Percentiles rank a stretch among this genome's conserved stretches.
Conservation (phyloP, 768 basidiomycete species). For the Galerina sulciceps region DNA sequence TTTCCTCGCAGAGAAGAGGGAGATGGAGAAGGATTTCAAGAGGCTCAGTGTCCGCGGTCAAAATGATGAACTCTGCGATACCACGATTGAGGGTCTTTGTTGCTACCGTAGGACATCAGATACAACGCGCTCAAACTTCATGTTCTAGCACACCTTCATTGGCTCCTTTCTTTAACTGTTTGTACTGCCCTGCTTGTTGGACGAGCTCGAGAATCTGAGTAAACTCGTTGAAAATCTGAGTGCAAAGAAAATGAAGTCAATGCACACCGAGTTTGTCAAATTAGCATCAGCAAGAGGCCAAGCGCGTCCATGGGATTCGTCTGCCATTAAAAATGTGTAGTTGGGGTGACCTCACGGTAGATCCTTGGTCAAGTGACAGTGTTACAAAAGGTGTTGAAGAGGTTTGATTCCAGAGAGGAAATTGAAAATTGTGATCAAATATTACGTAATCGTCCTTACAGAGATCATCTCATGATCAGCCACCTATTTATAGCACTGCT, state of each 20-base stretch:
- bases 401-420: neutral
- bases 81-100: slow-evolving; percentile 99
- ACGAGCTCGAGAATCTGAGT: slow-evolving; percentile 91
- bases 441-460: slow-evolving; percentile 15
- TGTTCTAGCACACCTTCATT: slow-evolving; percentile 77
- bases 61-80: slow-evolving; percentile 95
- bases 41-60: slow-evolving; percentile 97
- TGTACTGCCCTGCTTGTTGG: slow-evolving; percentile 95
- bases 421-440: slow-evolving; percentile 7
- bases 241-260: neutral
- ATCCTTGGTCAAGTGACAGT: slow-evolving; percentile 79
- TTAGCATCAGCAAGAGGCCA: slow-evolving; percentile 87
- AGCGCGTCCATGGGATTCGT: slow-evolving; percentile 69
- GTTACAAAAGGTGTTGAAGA: slow-evolving; percentile 5
- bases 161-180: slow-evolving; percentile 98
- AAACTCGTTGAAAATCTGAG: slow-evolving; percentile 1
- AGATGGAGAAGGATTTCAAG: slow-evolving; percentile 97
- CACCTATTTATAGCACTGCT: slow-evolving; percentile 13
- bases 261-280: slow-evolving; percentile 86
- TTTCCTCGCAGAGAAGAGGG: slow-evolving; percentile 97
- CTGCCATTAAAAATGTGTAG: slow-evolving; percentile 46
- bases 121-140: neutral
- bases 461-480: neutral
- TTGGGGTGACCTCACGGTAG: slow-evolving; percentile 78
- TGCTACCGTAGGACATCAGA: slow-evolving; percentile 47